Evolutionary conservation across 176 grass and related monocot species (phyloP).

Genomic region (Thalia dealbata): DNA sequence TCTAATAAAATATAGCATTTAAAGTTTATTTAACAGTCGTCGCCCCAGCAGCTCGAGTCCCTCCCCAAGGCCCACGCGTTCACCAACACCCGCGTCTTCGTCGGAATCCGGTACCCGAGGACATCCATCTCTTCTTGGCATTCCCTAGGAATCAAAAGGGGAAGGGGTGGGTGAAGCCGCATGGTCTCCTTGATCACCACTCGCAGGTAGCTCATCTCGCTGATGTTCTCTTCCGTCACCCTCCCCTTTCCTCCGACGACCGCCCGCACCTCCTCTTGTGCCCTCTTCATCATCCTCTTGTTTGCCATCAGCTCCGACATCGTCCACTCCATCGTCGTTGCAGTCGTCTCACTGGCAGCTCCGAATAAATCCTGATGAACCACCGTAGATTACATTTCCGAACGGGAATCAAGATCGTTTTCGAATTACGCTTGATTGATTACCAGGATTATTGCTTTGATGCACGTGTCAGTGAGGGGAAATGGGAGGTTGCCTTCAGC

Average conservation of each 20-base stretch:
- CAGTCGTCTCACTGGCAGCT: constrained; percentile 8
- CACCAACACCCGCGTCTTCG: background rate
- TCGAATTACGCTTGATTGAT: background rate
- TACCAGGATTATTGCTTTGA: constrained; percentile 5
- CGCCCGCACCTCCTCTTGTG: background rate
- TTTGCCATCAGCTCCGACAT: constrained; percentile 24
- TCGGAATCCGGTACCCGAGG: background rate
- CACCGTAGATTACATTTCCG: no score
- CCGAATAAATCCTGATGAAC: constrained; percentile 13
- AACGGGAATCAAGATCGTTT: no score
- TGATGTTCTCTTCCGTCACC: background rate
- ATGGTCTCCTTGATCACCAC: background rate
- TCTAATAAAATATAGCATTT: no score
- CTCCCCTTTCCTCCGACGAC: background rate
- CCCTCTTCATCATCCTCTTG: constrained; percentile 9
- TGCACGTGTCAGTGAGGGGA: background rate
- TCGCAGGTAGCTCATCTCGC: background rate
- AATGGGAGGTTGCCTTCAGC: background rate
- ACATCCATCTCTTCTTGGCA: background rate
- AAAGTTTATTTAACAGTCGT: no score
- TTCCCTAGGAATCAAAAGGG: background rate
- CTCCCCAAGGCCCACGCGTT: background rate
- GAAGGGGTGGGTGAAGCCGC: background rate
- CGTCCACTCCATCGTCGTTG: constrained; percentile 16
- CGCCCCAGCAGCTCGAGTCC: background rate